Evolutionary conservation across 2,329 filamentous ascomycete species (phyloP), one percentile per base, ranked within the genome.

Genomic region (Penicillium paneum): DNA sequence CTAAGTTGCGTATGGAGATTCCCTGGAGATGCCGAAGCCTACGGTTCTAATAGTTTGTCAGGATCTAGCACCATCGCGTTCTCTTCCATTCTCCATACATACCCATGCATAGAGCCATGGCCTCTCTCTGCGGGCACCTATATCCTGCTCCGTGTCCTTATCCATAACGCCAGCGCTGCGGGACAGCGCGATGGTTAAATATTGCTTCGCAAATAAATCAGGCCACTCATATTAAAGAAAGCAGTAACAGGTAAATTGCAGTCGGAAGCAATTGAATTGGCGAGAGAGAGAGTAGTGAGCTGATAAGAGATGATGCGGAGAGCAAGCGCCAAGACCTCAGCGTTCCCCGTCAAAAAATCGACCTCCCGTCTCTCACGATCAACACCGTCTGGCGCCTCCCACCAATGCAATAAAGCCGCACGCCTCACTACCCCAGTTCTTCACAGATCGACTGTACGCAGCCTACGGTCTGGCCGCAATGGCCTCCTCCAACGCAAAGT

Each of bases 21-120:
- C 90, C 91, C 65, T 90, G 87, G 5, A 97, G 82, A 77, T 97
- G 92, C 51, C 93, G 86, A 49, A 97, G 80, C 71, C 88, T 91
- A 71, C 91, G 89, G 72, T 96, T 97, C 81, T 94, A 64, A 31
- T 44, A 24, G 31, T 3, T 21, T 28, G 56, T 64, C 41, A 68
- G 68, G 31, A 17, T 41, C 13, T 5, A 8, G n/a, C 3, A 28
- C 11, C 12, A 24, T n/a, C 13, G 13, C 5, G 15, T 21, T 13
- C 11, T 41, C 24, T 24, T 28, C 28, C 5, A 50, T 13, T 31
- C 13, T 19, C 57, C 66, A 49, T 73, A 81, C 79, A 50, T 73
- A 81, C 79, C 68, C 74, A 79, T 64, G 80, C 74, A 61, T 81
- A 76, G 39, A 83, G 73, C 74, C 79, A 81, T 55, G 79, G 77